These are phyloP conservation scores for Salix caprea DNA, from an alignment of 345 rosid genomes.

Conservation along the genomic window DNA sequence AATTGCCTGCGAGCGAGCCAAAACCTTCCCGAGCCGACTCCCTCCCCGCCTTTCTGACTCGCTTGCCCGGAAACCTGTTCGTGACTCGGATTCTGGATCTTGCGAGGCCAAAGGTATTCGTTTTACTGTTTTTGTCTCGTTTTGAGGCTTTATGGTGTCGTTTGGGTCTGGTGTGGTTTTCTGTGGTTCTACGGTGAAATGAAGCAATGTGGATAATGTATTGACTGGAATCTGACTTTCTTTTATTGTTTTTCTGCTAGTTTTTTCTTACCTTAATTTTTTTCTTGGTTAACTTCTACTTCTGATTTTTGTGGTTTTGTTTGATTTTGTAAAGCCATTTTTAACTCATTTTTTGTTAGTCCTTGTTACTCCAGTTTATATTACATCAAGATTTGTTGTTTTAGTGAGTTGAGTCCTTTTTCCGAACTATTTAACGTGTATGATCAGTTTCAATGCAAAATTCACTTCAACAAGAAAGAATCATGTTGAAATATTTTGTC, in stretches of 20 bases:
- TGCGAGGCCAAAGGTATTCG: background rate
- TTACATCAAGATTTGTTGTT: background rate
- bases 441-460: background rate
- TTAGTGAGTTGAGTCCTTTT: background rate
- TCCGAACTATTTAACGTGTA: background rate
- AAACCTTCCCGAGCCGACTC: slow-evolving; percentile 18
- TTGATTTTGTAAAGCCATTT: background rate
- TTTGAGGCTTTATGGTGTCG: background rate
- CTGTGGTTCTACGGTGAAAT: slow-evolving; percentile 4
- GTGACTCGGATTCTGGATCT: slow-evolving; percentile 1
- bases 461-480: background rate
- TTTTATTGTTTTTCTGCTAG: background rate
- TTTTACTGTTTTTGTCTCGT: background rate
- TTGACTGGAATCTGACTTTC: background rate
- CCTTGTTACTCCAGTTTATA: background rate
- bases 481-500: background rate
- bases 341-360: background rate
- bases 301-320: background rate
- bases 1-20: background rate
- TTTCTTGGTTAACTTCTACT: background rate
- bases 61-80: slow-evolving; percentile 6
- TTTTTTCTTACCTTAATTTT: background rate
- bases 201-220: background rate
- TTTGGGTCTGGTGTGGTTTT: background rate
- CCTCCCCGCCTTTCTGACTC: slow-evolving; percentile 12